These are phyloP conservation scores for Ophiostoma australiae DNA, from an alignment of 2,329 filamentous ascomycete species.

Conservation along the genomic window DNA sequence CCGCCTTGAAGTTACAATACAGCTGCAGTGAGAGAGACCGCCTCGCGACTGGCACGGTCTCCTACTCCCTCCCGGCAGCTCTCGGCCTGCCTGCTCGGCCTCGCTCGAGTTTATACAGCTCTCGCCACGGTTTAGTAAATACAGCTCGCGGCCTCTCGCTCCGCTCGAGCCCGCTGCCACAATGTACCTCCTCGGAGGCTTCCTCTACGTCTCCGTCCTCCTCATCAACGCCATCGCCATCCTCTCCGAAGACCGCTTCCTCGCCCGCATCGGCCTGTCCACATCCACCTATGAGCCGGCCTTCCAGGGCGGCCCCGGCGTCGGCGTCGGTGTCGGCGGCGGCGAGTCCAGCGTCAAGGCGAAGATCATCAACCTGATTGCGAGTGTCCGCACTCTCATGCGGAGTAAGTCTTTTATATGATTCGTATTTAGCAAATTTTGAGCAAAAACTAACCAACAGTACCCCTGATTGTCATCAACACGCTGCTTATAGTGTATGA, in stretches of 20 bases:
- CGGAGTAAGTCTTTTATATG: conserved; percentile 62
- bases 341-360: conserved; percentile 75
- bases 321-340: conserved; percentile 29
- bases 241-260: conserved; percentile 90
- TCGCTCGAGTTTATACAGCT: no score
- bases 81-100: no score
- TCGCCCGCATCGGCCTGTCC: conserved; percentile 83
- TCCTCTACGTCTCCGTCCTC: conserved; percentile 66
- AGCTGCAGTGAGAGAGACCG: no score
- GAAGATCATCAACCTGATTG: conserved; percentile 83
- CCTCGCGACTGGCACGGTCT: no score
- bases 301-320: conserved; percentile 62
- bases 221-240: conserved; percentile 91
- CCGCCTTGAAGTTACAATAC: no score
- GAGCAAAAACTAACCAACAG: conserved; percentile 40
- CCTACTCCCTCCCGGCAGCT: no score
- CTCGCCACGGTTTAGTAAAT: no score
- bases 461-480: conserved; percentile 81
- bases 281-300: conserved; percentile 64
- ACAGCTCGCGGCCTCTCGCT: not conserved
- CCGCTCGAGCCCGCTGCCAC: not conserved
- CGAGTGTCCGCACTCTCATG: conserved; percentile 86
- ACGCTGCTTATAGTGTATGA: conserved; percentile 78
- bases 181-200: conserved; percentile 10
- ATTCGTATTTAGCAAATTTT: not conserved